Conservation (phyloP, 768 basidiomycete species). For the Lactarius sp. region DNA sequence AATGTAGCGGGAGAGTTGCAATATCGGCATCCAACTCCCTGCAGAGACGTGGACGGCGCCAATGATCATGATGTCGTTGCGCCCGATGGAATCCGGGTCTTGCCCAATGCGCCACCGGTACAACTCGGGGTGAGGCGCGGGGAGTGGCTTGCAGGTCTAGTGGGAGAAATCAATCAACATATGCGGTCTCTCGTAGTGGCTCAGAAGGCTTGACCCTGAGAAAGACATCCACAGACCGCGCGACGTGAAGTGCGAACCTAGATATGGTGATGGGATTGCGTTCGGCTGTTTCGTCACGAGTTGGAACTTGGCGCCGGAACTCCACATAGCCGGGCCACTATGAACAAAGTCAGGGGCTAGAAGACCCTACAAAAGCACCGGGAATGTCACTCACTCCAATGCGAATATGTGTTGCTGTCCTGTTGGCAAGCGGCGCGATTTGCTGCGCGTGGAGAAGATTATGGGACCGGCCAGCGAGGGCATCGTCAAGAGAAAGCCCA, state of each 20-base stretch:
- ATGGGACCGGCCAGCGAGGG: neutral
- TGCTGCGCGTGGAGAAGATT: neutral
- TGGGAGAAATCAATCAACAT: neutral
- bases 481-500: conserved; percentile 7
- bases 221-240: conserved; percentile 12
- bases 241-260: conserved; percentile 4
- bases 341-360: no score
- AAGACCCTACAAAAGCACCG: neutral
- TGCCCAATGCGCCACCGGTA: neutral
- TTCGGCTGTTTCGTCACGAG: conserved; percentile 1
- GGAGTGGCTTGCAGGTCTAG: neutral
- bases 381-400: conserved; percentile 7
- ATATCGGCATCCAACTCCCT: conserved; percentile 17
- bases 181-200: no score
- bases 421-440: neutral
- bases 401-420: neutral
- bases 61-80: neutral
- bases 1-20: conserved; percentile 1
- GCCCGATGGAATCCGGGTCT: neutral
- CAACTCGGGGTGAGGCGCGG: neutral
- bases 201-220: neutral
- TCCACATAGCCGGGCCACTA: conserved; percentile 14
- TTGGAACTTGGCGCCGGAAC: neutral
- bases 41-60: conserved; percentile 10
- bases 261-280: conserved; percentile 1